Conservation (phyloP, 2,329 filamentous ascomycete species). For the Diaporthe vaccinii region DNA sequence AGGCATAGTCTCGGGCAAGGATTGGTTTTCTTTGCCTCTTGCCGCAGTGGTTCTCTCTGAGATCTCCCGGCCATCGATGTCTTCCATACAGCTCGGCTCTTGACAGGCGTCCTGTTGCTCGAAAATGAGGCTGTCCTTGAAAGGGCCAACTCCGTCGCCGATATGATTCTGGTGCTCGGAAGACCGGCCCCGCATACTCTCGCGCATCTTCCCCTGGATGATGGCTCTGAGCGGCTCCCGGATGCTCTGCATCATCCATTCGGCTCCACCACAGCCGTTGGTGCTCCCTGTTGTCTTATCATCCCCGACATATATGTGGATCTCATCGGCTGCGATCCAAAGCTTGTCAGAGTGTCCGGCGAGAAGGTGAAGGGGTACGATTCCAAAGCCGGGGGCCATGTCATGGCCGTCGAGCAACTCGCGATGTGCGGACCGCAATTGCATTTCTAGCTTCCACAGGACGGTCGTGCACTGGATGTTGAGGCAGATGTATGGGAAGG, state of each 20-base stretch:
- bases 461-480: not conserved
- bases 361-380: slow-evolving; percentile 1
- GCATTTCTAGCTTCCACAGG: not conserved
- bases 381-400: not conserved
- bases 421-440: not conserved
- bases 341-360: not conserved
- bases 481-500: slow-evolving; percentile 28
- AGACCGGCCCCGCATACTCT: not conserved
- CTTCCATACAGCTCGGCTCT: not conserved
- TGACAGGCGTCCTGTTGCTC: not conserved
- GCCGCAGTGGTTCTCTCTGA: no score
- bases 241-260: not conserved
- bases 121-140: not conserved
- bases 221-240: not conserved
- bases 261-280: not conserved
- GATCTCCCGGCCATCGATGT: not conserved
- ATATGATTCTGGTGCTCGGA: not conserved
- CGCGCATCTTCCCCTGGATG: not conserved
- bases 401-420: not conserved
- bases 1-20: not conserved
- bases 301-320: not conserved
- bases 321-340: slow-evolving; percentile 6
- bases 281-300: not conserved
- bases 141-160: not conserved
- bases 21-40: not conserved